Conservation (phyloP, 2,329 filamentous ascomycete species). For the Fusarium annulatum region DNA sequence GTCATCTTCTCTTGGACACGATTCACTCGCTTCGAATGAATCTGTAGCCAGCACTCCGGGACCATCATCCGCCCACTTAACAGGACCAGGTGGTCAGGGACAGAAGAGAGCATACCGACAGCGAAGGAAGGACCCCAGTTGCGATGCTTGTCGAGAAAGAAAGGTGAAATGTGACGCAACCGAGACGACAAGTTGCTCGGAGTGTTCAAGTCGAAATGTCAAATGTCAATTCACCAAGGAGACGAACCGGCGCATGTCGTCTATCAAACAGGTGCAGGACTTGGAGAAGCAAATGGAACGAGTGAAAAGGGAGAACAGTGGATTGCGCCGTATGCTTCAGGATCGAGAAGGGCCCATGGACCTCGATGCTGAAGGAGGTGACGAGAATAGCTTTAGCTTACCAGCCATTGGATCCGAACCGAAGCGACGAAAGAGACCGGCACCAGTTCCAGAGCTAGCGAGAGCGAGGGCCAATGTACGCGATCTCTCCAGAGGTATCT, state of each 20-base stretch:
- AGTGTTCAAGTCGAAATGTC: slow-evolving; percentile 95
- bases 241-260: slow-evolving; percentile 98
- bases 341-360: slow-evolving; percentile 63
- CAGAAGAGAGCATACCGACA: slow-evolving; percentile 97
- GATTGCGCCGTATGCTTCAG: slow-evolving; percentile 73
- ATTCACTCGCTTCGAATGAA: slow-evolving; percentile 69
- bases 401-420: slow-evolving; percentile 75
- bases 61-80: slow-evolving; percentile 47
- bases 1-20: slow-evolving; percentile 64
- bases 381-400: slow-evolving; percentile 65
- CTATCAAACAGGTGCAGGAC: slow-evolving; percentile 98
- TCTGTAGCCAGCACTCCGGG: slow-evolving; percentile 67
- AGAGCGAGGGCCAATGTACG: slow-evolving; percentile 78
- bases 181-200: slow-evolving; percentile 94
- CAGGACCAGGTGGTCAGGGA: slow-evolving; percentile 65
- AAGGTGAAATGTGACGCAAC: slow-evolving; percentile 95
- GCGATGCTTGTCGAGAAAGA: slow-evolving; percentile 92
- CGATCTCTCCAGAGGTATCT: slow-evolving; percentile 79
- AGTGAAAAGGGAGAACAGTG: slow-evolving; percentile 82
- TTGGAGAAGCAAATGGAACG: slow-evolving; percentile 90
- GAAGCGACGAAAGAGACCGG: slow-evolving; percentile 69
- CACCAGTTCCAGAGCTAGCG: slow-evolving; percentile 74
- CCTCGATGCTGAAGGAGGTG: slow-evolving; percentile 58
- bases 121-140: slow-evolving; percentile 94
- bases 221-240: slow-evolving; percentile 99